Conservation (phyloP, 2,329 filamentous ascomycete species). For the Diplodia corticola region DNA sequence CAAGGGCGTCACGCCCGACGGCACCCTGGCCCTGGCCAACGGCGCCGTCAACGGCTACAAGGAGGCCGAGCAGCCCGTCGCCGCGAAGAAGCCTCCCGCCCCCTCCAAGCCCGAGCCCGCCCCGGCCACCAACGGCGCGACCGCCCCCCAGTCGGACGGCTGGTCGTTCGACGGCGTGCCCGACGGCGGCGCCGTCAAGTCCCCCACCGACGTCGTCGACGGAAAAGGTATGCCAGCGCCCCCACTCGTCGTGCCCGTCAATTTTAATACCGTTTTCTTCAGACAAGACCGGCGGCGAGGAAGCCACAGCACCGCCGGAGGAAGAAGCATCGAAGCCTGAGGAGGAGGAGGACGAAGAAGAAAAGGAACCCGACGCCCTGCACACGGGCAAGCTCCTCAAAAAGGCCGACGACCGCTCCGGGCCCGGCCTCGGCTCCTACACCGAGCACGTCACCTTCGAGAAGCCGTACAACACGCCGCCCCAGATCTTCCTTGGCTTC, state of each 20-base stretch:
- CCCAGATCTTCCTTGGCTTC: not conserved
- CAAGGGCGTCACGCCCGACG: not conserved
- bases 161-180: not conserved
- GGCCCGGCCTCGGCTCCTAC: not conserved
- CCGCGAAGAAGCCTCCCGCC: not conserved
- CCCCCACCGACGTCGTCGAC: not conserved
- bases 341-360: not conserved
- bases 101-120: not conserved
- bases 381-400: not conserved
- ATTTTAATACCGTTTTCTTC: conserved; percentile 1
- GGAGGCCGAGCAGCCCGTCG: not conserved
- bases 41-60: not conserved
- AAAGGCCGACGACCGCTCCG: not conserved
- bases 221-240: conserved; percentile 1
- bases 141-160: too few relatives aligned
- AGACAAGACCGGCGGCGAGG: not conserved
- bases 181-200: not conserved
- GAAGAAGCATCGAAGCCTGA: not conserved
- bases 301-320: not conserved
- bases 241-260: not conserved
- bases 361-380: not conserved
- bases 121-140: not conserved
- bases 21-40: not conserved
- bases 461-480: not conserved
- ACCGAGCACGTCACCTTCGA: not conserved